phyloP scores from a whole-genome alignment of 2,329 filamentous ascomycete genomes.

The Chrysosphaeria jannelii region DNA sequence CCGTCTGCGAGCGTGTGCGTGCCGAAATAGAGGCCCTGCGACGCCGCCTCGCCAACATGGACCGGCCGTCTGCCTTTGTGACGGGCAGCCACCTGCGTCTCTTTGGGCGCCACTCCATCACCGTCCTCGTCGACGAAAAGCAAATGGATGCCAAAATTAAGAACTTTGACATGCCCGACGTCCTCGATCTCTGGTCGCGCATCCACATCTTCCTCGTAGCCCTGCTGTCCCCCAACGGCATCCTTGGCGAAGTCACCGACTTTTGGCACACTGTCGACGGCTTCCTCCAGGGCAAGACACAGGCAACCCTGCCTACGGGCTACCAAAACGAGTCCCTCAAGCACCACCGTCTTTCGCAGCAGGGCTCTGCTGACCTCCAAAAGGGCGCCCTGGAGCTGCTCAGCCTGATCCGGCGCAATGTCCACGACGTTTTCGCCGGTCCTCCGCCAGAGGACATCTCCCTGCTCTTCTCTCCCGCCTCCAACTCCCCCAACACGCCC shows the following conservation, averaged over 20 bases:
- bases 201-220: constrained; percentile 42
- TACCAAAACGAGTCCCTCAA: constrained; percentile 53
- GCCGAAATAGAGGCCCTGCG: constrained; percentile 80
- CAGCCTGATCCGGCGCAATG: constrained; percentile 47
- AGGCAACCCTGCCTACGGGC: constrained; percentile 48
- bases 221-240: constrained; percentile 47
- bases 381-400: constrained; percentile 59
- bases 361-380: constrained; percentile 40
- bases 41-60: constrained; percentile 39
- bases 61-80: constrained; percentile 32
- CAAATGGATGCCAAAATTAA: constrained; percentile 26
- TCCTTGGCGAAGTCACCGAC: constrained; percentile 68
- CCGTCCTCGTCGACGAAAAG: constrained; percentile 16
- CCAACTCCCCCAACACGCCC: constrained; percentile 38
- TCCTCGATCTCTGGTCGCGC: constrained; percentile 84
- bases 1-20: constrained; percentile 56
- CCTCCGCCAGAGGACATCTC: constrained; percentile 79
- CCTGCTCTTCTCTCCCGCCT: constrained; percentile 53
- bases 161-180: constrained; percentile 46
- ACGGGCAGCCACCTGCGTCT: constrained; percentile 51
- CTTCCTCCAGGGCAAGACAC: constrained; percentile 66
- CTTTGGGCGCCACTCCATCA: constrained; percentile 33
- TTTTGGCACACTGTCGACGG: constrained; percentile 83
- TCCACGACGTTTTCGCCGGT: constrained; percentile 60
- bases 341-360: constrained; percentile 50